Evolutionary conservation across 345 rosid genomes (phyloP), one percentile per base, ranked within the genome.

Genomic region (Litchi chinensis): DNA sequence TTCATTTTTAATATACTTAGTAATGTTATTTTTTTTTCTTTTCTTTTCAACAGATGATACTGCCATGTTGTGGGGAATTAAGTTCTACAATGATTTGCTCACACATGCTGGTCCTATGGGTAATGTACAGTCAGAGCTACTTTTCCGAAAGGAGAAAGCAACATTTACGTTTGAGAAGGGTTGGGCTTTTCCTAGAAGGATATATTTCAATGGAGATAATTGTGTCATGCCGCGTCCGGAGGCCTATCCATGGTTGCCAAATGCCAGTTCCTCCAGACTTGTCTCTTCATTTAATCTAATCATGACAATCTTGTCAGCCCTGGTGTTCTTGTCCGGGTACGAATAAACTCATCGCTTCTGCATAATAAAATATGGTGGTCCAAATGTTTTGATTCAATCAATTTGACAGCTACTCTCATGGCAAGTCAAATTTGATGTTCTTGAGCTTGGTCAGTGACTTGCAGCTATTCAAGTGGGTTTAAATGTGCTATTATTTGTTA

Each of bases 221-320:
- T 95, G 98, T 21, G 93, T 95, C 52, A 90, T 93, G 98, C 98
- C 98, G 26, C 89, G 93, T 74, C 98, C 93, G 0, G 95, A 92
- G 72, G 80, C 86, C 11, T 93, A 95, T 81, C 98, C 98, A 5
- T 90, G 91, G 92, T 87, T 91, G 86, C 98, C 98, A 18, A 93
- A 92, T 67, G 76, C 90, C 1, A 43, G 91, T 80, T 77, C 86
- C 12, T 80, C 24, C 54, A 84, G 28, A 71, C 75, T 65, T 50
- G 54, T 68, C 50, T 78, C 89, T 8, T 79, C 78, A 0, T 54
- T 82, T 46, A 6, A 76, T 19, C 81, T 91, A 43, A 43, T 82
- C 12, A 21, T 80, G 39, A 76, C 81, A 43, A 70, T 82, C 65
- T 56, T 89, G 22, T 83, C 82, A n/a, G 82, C 86, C 10, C 48